Percentiles rank a stretch among this genome's conserved stretches.
Conservation (phyloP, 2,329 filamentous ascomycete genomes). For the Paracamarosporium sp. region DNA sequence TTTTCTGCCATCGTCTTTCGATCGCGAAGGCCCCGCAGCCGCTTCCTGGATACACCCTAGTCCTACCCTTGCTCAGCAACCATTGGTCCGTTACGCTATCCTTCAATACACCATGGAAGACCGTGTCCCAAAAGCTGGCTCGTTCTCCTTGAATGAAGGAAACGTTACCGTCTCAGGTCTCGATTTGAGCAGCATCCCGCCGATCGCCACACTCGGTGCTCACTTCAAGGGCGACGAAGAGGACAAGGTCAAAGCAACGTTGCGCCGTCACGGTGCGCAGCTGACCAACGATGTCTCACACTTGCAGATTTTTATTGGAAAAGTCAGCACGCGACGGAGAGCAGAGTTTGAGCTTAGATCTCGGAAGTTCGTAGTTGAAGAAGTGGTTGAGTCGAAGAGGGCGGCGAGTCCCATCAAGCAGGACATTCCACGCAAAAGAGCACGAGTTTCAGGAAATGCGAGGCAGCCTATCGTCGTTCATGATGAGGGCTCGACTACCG, state of each 20-base stretch:
- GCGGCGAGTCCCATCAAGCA: slow-evolving; percentile 19
- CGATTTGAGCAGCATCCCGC: slow-evolving; percentile 60
- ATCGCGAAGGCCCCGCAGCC: slow-evolving; percentile 20
- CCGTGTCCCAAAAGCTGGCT: slow-evolving; percentile 23
- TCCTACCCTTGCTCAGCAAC: slow-evolving; percentile 33
- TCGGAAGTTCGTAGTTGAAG: slow-evolving; percentile 66
- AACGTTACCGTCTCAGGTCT: slow-evolving; percentile 21
- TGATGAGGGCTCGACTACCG: slow-evolving; percentile 28
- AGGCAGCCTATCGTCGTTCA: slow-evolving; percentile 15
- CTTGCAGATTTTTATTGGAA: slow-evolving; percentile 77
- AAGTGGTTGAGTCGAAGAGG: slow-evolving; percentile 43
- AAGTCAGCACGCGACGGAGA: slow-evolving; percentile 71
- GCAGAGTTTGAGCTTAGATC: slow-evolving; percentile 79
- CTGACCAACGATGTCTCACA: slow-evolving; percentile 76
- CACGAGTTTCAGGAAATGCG: slow-evolving; percentile 13
- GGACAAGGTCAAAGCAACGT: slow-evolving; percentile 67
- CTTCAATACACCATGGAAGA: slow-evolving; percentile 27
- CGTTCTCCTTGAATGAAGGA: slow-evolving; percentile 24
- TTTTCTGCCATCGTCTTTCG: slow-evolving; percentile 13
- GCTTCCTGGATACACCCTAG: slow-evolving; percentile 35
- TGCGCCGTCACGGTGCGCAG: slow-evolving; percentile 61
- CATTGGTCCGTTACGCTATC: slow-evolving; percentile 30
- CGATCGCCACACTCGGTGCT: slow-evolving; percentile 75
- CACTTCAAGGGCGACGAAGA: slow-evolving; percentile 71
- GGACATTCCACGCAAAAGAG: slow-evolving; percentile 24